These are phyloP conservation scores for Strobilomyces confusus DNA, from an alignment of 768 basidiomycete species.

Conservation along the genomic window DNA sequence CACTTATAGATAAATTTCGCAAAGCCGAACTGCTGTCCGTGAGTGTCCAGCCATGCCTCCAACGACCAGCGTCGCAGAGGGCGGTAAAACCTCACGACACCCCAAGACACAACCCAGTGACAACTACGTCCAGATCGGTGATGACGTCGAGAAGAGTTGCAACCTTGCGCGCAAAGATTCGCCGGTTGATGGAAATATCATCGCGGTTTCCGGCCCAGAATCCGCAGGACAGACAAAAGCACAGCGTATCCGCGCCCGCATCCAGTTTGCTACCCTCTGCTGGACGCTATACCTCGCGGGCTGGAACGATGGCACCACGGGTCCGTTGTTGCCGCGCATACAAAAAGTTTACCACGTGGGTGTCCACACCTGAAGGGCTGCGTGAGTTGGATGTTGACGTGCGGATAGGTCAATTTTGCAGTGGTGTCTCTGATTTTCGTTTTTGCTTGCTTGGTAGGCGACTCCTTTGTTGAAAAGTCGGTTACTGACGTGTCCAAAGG, in stretches of 20 bases:
- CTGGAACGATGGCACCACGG: conserved; percentile 11
- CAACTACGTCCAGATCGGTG: no score
- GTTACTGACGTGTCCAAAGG: conserved; percentile 18
- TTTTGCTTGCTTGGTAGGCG: conserved; percentile 35
- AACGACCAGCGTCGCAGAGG: no score
- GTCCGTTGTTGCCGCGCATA: conserved; percentile 10
- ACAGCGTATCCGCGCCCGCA: conserved; percentile 21
- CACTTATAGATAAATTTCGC: no score
- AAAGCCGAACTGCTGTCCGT: no score
- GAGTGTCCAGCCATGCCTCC: no score
- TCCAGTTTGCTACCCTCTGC: conserved; percentile 7
- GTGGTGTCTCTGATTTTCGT: conserved; percentile 43
- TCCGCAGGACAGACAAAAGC: conserved; percentile 13
- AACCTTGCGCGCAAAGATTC: no score
- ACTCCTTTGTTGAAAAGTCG: not conserved
- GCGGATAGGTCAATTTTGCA: conserved; percentile 33
- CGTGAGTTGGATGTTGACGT: not conserved
- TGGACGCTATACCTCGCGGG: conserved; percentile 31
- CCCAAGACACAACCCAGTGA: no score
- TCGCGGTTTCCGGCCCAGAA: not conserved
- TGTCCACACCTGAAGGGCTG: not conserved
- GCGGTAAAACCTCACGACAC: no score
- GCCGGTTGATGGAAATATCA: no score
- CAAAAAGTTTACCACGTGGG: conserved; percentile 33
- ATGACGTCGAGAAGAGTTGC: no score